Percentiles rank a stretch among this genome's conserved stretches.
phyloP scores from a whole-genome alignment of 179 eudicot species.

The Monotropa hypopitys region DNA sequence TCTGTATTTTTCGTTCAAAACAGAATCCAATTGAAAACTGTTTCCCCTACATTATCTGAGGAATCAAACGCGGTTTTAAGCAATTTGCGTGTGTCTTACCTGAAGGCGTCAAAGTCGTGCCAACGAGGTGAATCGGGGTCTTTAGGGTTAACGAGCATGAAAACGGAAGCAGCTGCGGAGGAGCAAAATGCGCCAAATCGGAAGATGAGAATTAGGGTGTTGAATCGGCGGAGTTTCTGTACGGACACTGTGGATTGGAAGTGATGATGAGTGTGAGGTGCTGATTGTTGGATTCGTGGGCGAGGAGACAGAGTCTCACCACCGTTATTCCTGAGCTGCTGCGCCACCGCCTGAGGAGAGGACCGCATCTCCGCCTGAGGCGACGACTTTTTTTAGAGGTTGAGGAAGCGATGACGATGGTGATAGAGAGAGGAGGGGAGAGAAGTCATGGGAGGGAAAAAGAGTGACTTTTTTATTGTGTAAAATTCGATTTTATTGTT shows the following conservation, averaged over 20 bases:
- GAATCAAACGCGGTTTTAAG: not conserved
- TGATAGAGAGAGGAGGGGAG: not conserved
- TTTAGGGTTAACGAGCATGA: slow-evolving; percentile 51
- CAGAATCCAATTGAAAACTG: not conserved
- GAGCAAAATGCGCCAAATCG: slow-evolving; percentile 53
- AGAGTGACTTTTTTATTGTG: not conserved
- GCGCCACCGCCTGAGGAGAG: slow-evolving; percentile 22
- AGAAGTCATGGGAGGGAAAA: not conserved
- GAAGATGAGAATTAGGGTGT: slow-evolving; percentile 43
- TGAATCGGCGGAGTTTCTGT: slow-evolving; percentile 58
- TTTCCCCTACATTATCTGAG: not conserved
- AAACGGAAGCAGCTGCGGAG: slow-evolving; percentile 48
- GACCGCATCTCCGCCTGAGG: slow-evolving; percentile 27
- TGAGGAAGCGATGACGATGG: not conserved
- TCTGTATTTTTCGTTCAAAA: not conserved
- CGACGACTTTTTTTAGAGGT: not conserved
- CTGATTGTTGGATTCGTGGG: slow-evolving; percentile 15
- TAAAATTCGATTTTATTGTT: not conserved
- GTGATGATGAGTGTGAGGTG: slow-evolving; percentile 12
- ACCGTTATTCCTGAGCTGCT: slow-evolving; percentile 36
- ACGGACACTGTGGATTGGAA: slow-evolving; percentile 63
- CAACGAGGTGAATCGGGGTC: slow-evolving; percentile 35
- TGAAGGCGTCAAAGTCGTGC: slow-evolving; percentile 54
- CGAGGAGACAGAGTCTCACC: slow-evolving; percentile 36
- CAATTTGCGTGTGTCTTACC: slow-evolving; percentile 17